Evolutionary conservation across 805 yeast genomes (phyloP).

Genomic region (Komagataella ulmi): DNA sequence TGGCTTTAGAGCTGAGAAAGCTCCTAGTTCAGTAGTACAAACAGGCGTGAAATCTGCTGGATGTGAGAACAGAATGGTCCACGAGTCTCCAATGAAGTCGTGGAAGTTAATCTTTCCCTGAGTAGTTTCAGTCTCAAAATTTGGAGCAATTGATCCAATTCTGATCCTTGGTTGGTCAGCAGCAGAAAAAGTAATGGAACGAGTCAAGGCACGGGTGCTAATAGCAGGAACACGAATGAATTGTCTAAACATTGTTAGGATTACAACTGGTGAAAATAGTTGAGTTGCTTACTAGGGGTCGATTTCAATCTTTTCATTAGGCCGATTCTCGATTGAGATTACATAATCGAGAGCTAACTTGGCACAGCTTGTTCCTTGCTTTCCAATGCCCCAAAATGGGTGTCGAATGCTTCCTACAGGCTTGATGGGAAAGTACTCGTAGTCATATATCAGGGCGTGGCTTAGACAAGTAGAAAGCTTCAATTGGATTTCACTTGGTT

Average conservation of each 20-base stretch:
- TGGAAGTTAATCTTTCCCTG: conserved; percentile 79
- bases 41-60: conserved; percentile 97
- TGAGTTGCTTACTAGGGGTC: background rate
- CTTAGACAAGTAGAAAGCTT: too few species aligned
- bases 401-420: too few species aligned
- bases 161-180: conserved; percentile 52
- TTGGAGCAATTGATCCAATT: conserved; percentile 79
- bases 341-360: background rate
- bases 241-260: background rate
- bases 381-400: too few species aligned
- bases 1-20: conserved; percentile 79
- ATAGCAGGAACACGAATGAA: background rate
- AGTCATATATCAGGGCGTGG: too few species aligned
- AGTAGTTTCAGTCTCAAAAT: conserved; percentile 75
- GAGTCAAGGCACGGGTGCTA: background rate
- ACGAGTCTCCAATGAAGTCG: conserved; percentile 70
- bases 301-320: background rate
- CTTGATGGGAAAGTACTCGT: too few species aligned
- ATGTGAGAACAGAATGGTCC: conserved; percentile 86
- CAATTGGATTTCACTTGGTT: too few species aligned
- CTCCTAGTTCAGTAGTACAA: conserved; percentile 93
- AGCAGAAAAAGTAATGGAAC: conserved; percentile 27
- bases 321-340: background rate
- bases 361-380: background rate
- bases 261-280: background rate